Percentiles rank a stretch among this genome's conserved stretches.
Evolutionary conservation across 2,329 filamentous ascomycete genomes (phyloP).

Genomic region (Monosporascus ibericus): DNA sequence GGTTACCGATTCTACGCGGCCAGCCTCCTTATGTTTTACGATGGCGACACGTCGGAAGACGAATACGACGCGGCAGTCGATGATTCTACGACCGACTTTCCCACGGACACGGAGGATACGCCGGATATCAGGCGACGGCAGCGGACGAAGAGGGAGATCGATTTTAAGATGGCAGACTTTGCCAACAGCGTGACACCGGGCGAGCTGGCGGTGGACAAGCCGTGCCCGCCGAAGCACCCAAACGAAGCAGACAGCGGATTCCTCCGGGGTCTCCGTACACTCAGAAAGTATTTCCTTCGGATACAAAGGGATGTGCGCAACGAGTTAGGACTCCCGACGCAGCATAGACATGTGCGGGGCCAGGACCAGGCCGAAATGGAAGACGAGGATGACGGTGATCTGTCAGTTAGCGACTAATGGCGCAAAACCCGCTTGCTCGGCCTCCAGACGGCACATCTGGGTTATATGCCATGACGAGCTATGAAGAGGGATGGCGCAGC

Average conservation of each 20-base stretch:
- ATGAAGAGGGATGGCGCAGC: too few species aligned
- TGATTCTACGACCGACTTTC: conserved; percentile 53
- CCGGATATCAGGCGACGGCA: conserved; percentile 31
- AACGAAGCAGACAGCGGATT: conserved; percentile 83
- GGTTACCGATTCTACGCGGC: conserved; percentile 95
- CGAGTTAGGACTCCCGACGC: conserved; percentile 39
- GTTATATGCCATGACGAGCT: too few species aligned
- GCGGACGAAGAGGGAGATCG: conserved; percentile 58
- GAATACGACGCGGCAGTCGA: conserved; percentile 46
- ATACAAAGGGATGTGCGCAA: conserved; percentile 72
- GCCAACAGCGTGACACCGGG: conserved; percentile 93
- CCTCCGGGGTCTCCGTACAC: conserved; percentile 70
- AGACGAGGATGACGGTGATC: conserved; percentile 20
- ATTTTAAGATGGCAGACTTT: conserved; percentile 97
- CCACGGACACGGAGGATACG: conserved; percentile 53
- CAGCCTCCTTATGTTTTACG: conserved; percentile 91
- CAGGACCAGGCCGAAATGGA: conserved; percentile 15
- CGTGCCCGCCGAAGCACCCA: conserved; percentile 77
- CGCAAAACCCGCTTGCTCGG: too few species aligned
- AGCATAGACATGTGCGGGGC: conserved; percentile 7
- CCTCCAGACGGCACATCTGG: too few species aligned
- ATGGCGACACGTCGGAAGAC: conserved; percentile 63
- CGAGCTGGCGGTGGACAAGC: conserved; percentile 55
- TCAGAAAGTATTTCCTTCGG: conserved; percentile 77
- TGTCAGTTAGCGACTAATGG: conserved; percentile 21